A percentile compares a stretch with the other conserved stretches of the same genome.
Evolutionary conservation across 805 yeast genomes (phyloP).

Genomic region (Candida nonsorbophila): DNA sequence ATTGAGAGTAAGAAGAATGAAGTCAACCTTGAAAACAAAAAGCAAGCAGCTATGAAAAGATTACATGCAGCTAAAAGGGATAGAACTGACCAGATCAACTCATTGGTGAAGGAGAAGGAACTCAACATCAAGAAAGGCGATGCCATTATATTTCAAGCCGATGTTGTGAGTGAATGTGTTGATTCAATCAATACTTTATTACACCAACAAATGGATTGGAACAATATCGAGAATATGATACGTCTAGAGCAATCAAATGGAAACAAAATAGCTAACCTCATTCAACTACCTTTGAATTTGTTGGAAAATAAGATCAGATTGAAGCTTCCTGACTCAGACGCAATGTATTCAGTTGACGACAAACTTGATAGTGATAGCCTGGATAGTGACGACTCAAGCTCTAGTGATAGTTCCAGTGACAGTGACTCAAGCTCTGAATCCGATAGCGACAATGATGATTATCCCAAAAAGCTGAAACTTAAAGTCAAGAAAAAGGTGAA

Average conservation of each 20-base stretch:
- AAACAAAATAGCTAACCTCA: conserved; percentile 56
- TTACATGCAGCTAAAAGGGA: conserved; percentile 72
- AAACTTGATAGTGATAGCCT: conserved; percentile 12
- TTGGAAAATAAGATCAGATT: conserved; percentile 62
- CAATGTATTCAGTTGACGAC: conserved; percentile 17
- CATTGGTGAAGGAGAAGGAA: conserved; percentile 58
- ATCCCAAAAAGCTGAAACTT: too few relatives aligned
- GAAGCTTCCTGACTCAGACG: conserved; percentile 44
- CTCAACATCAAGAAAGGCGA: conserved; percentile 66
- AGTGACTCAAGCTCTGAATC: conserved; percentile 32
- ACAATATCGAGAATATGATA: conserved; percentile 72
- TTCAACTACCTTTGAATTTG: conserved; percentile 65
- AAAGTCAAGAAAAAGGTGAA: conserved; percentile 6
- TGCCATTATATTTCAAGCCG: conserved; percentile 63
- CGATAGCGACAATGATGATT: conserved; percentile 16
- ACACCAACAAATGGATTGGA: conserved; percentile 92
- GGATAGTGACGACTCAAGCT: conserved; percentile 8
- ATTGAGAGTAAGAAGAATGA: conserved; percentile 78
- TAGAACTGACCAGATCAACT: conserved; percentile 62
- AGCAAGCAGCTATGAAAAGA: conserved; percentile 68
- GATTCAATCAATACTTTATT: conserved; percentile 59
- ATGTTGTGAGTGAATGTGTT: conserved; percentile 67
- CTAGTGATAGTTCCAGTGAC: conserved; percentile 24
- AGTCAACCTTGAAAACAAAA: conserved; percentile 68
- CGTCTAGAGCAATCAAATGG: conserved; percentile 63